Evolutionary conservation across 306 rosid genomes (phyloP).

Genomic region (Alnus rubra): DNA sequence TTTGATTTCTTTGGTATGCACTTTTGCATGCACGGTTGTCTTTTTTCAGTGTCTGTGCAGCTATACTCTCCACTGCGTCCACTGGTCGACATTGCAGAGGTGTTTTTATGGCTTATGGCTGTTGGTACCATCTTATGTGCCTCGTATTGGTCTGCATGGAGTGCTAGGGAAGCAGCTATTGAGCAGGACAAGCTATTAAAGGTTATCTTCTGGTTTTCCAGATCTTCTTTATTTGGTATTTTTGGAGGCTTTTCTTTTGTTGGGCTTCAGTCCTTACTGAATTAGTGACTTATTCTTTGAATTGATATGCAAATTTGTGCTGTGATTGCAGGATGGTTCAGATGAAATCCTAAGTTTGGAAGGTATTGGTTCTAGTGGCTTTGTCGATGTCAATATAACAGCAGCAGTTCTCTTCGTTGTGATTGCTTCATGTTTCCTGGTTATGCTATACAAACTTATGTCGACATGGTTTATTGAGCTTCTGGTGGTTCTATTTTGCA

Average conservation of each 20-base stretch:
- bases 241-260: slow-evolving; percentile 13
- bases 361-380: slow-evolving; percentile 64
- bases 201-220: slow-evolving; percentile 44
- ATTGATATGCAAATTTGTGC: slow-evolving; percentile 23
- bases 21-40: slow-evolving; percentile 37
- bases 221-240: slow-evolving; percentile 12
- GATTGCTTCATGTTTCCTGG: slow-evolving; percentile 90
- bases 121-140: slow-evolving; percentile 92
- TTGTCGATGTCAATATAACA: slow-evolving; percentile 73
- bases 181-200: slow-evolving; percentile 88
- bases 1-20: slow-evolving; percentile 23
- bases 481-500: slow-evolving; percentile 89
- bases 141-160: slow-evolving; percentile 98
- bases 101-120: slow-evolving; percentile 99
- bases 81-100: slow-evolving; percentile 94
- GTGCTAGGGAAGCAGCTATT: slow-evolving; percentile 81
- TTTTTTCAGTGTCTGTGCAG: slow-evolving; percentile 80
- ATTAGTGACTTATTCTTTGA: slow-evolving; percentile 9
- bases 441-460: slow-evolving; percentile 94
- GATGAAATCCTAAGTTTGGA: slow-evolving; percentile 58
- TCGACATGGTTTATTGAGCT: slow-evolving; percentile 85
- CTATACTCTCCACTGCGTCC: slow-evolving; percentile 95
- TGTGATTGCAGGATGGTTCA: slow-evolving; percentile 71
- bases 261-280: slow-evolving; percentile 17
- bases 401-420: slow-evolving; percentile 87